Conservation (phyloP, 1,284 basidiomycete genomes). For the Apiotrichum siamense region DNA sequence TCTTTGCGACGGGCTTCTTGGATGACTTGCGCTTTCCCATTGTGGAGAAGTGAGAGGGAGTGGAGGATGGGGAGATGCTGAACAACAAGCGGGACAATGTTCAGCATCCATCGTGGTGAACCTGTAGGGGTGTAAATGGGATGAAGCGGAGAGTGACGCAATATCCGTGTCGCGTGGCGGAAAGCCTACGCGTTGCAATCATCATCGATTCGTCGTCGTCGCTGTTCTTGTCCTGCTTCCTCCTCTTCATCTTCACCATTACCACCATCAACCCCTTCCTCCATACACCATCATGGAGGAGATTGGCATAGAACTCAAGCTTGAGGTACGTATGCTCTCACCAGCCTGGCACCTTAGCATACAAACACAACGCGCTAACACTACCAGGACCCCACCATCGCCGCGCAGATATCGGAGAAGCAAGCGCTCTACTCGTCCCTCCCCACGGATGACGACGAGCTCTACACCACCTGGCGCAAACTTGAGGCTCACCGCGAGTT, state of each 20-base stretch:
- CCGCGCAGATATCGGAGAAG: constrained; percentile 80
- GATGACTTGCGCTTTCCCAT: constrained; percentile 48
- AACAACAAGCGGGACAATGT: neutral
- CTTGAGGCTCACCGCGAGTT: constrained; percentile 87
- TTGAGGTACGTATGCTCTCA: constrained; percentile 57
- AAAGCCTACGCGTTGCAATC: constrained; percentile 17
- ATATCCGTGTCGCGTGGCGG: constrained; percentile 15
- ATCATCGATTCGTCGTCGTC: neutral
- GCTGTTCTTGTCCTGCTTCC: neutral
- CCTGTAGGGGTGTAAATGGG: neutral
- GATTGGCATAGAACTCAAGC: constrained; percentile 68
- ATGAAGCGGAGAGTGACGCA: constrained; percentile 16
- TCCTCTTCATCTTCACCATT: neutral
- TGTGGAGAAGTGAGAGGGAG: neutral
- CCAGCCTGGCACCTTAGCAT: constrained; percentile 4
- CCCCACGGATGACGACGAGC: constrained; percentile 72
- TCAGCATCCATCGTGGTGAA: neutral
- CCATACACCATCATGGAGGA: constrained; percentile 47
- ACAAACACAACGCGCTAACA: neutral
- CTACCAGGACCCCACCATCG: constrained; percentile 78
- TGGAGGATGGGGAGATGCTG: neutral
- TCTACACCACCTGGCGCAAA: constrained; percentile 93
- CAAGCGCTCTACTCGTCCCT: constrained; percentile 74
- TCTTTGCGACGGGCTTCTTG: constrained; percentile 36
- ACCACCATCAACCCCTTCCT: neutral